A percentile compares a stretch with the other conserved stretches of the same genome.
Evolutionary conservation across 2,329 filamentous ascomycete genomes (phyloP).

Genomic region (Fusarium goolgardi): DNA sequence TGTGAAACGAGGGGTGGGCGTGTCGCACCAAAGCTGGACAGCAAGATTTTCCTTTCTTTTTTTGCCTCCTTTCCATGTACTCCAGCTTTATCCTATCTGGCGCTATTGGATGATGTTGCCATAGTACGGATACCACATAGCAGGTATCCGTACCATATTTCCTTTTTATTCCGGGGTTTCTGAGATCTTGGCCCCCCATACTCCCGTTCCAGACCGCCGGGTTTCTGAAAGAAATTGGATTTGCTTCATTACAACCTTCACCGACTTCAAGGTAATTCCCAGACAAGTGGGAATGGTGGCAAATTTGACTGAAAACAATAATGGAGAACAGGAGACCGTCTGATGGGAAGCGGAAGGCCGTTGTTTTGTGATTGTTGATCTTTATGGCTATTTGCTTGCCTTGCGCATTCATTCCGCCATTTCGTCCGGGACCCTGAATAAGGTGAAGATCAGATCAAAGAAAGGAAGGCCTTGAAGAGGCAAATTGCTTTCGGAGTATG

Average conservation of each 20-base stretch:
- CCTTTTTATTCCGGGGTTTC: conserved; percentile 40
- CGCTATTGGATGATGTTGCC: conserved; percentile 3
- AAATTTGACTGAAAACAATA: conserved; percentile 28
- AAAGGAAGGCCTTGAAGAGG: conserved; percentile 4
- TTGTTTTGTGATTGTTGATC: conserved; percentile 27
- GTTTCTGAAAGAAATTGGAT: conserved; percentile 23
- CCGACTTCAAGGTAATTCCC: conserved; percentile 36
- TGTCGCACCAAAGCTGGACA: conserved; percentile 19
- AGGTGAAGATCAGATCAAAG: background rate
- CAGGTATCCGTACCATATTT: conserved; percentile 9
- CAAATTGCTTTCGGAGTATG: conserved; percentile 9
- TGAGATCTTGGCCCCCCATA: conserved; percentile 24
- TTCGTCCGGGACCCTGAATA: background rate
- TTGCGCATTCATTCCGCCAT: conserved; percentile 12
- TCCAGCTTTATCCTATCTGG: conserved; percentile 14
- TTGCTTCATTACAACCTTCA: conserved; percentile 27
- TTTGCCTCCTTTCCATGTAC: conserved; percentile 5
- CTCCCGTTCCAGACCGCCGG: conserved; percentile 40
- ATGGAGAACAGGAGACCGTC: conserved; percentile 3
- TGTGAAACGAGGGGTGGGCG: conserved; percentile 14
- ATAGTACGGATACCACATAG: background rate
- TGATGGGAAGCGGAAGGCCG: conserved; percentile 19
- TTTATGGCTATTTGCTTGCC: conserved; percentile 5
- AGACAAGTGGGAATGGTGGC: conserved; percentile 38
- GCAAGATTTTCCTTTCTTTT: conserved; percentile 25